phyloP scores from a whole-genome alignment of 2,329 filamentous ascomycete genomes.

The Drechslerella dactyloides region DNA sequence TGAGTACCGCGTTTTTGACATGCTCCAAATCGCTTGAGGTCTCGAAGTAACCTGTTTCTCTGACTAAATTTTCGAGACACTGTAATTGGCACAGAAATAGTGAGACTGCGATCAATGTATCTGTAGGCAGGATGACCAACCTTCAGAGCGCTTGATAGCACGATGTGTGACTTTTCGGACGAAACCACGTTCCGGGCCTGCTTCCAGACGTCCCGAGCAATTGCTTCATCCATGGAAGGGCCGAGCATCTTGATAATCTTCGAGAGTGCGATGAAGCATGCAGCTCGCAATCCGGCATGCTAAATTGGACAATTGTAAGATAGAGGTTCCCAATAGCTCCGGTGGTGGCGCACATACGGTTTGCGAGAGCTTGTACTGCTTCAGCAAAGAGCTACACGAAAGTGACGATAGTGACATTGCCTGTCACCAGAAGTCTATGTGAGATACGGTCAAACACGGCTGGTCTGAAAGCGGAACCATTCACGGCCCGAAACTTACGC shows the following conservation, averaged over 20 bases:
- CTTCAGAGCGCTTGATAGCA: constrained; percentile 65
- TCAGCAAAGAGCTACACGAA: constrained; percentile 73
- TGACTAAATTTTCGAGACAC: constrained; percentile 76
- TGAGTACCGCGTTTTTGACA: constrained; percentile 80
- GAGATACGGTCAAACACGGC: constrained; percentile 47
- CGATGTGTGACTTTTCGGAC: constrained; percentile 80
- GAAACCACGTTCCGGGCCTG: constrained; percentile 77
- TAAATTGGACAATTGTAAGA: constrained; percentile 32
- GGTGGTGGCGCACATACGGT: constrained; percentile 58
- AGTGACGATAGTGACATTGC: constrained; percentile 70
- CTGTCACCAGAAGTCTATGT: constrained; percentile 50
- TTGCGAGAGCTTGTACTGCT: constrained; percentile 78
- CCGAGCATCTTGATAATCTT: constrained; percentile 79
- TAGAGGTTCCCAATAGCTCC: background rate
- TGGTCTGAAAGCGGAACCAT: constrained; percentile 36
- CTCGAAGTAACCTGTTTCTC: constrained; percentile 79
- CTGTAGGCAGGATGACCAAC: constrained; percentile 25
- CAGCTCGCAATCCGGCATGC: constrained; percentile 81
- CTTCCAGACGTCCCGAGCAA: constrained; percentile 93
- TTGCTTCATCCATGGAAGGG: constrained; percentile 77
- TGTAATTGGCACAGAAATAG: constrained; percentile 63
- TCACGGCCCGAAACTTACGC: constrained; percentile 58
- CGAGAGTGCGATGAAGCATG: constrained; percentile 75
- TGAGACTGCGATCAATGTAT: background rate
- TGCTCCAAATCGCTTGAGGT: constrained; percentile 90